A percentile compares a stretch with the other conserved stretches of the same genome.
phyloP scores from a whole-genome alignment of 495 filamentous ascomycete species.

The Ascobolus immersus region DNA sequence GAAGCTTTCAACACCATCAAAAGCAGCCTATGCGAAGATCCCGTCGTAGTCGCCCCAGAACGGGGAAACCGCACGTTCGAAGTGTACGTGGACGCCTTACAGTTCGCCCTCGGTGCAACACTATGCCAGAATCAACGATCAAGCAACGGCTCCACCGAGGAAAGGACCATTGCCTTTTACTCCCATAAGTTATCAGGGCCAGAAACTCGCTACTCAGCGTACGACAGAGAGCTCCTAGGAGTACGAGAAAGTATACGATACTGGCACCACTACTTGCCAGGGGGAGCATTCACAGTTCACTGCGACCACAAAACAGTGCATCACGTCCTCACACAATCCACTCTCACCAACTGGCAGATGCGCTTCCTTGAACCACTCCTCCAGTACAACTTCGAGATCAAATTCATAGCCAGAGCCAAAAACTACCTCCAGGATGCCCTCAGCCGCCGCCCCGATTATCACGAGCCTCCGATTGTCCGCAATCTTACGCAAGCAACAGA shows the following conservation, averaged over 20 bases:
- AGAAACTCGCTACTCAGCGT: not conserved
- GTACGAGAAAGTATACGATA: not conserved
- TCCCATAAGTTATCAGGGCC: not conserved
- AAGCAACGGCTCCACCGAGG: too few species aligned
- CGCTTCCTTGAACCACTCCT: not conserved
- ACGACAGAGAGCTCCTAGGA: conserved; percentile 1
- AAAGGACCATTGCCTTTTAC: not conserved
- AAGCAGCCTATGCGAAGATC: too few species aligned
- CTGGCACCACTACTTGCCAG: not conserved
- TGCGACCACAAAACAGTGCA: not conserved
- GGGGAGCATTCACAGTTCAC: not conserved
- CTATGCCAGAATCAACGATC: not conserved
- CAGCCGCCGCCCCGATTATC: not conserved
- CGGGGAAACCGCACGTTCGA: too few species aligned
- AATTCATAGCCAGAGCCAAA: not conserved
- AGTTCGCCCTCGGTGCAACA: not conserved
- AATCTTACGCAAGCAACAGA: too few species aligned
- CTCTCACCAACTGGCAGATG: not conserved
- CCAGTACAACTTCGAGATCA: not conserved
- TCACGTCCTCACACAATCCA: not conserved
- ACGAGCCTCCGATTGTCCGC: not conserved
- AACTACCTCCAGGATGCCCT: not conserved
- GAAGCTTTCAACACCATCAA: too few species aligned
- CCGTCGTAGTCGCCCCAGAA: too few species aligned
- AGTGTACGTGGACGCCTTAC: not conserved